Conservation (phyloP, 176 grass and related monocot species). For the Tillandsia fasciculata region DNA sequence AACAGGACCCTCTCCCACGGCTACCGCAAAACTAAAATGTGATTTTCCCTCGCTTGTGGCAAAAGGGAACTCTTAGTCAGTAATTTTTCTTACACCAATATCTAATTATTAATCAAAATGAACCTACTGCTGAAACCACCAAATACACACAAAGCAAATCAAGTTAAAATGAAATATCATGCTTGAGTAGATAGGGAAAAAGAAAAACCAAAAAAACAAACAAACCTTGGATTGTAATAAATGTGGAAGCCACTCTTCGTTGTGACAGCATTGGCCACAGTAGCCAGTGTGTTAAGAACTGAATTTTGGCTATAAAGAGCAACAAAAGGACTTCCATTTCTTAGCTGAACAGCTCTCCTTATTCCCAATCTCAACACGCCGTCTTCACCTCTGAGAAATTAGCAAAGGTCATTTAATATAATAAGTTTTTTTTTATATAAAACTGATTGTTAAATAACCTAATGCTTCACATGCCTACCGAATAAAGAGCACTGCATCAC, state of each 20-base stretch:
- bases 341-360: conserved; percentile 74
- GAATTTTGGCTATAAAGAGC: conserved; percentile 31
- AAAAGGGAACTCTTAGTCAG: too few relatives aligned
- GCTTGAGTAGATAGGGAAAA: neutral
- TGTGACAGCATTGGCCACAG: conserved; percentile 41
- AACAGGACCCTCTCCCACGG: neutral
- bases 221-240: conserved; percentile 84
- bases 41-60: too few relatives aligned
- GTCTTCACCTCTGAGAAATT: conserved; percentile 56
- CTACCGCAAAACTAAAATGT: too few relatives aligned
- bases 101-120: too few relatives aligned
- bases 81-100: too few relatives aligned
- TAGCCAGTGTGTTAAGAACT: conserved; percentile 29
- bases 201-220: conserved; percentile 7
- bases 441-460: neutral
- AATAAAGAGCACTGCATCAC: conserved; percentile 87
- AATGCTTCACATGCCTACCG: conserved; percentile 33
- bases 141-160: conserved; percentile 5
- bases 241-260: conserved; percentile 48
- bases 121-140: conserved; percentile 1
- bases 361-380: conserved; percentile 79
- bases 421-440: neutral
- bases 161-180: conserved; percentile 4
- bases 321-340: conserved; percentile 31
- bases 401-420: conserved; percentile 10